Conservation (phyloP, 805 yeast genomes). For the Ogataea corticis region DNA sequence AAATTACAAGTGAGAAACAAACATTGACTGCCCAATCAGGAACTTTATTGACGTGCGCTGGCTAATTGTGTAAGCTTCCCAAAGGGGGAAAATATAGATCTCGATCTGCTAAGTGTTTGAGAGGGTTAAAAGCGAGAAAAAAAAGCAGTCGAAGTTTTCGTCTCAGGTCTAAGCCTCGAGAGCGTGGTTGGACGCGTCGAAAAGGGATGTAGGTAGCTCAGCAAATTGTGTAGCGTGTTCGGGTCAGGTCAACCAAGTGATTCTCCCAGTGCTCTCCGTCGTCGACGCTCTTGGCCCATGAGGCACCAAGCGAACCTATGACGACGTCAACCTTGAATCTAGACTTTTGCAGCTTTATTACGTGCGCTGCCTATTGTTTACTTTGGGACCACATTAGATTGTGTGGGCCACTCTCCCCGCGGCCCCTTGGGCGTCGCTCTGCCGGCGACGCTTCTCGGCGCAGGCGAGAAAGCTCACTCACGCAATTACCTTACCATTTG, state of each 20-base stretch:
- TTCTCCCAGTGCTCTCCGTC: too few species aligned
- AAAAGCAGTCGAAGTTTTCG: background rate
- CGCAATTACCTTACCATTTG: too few species aligned
- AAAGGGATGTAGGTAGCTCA: too few species aligned
- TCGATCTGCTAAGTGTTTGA: background rate
- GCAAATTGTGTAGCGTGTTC: too few species aligned
- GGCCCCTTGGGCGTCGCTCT: background rate
- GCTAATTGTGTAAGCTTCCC: constrained; percentile 1
- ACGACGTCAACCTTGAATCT: background rate
- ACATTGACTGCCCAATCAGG: constrained; percentile 1
- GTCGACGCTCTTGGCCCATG: too few species aligned
- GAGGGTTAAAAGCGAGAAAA: background rate
- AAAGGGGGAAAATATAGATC: constrained; percentile 3
- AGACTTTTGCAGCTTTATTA: constrained; percentile 5
- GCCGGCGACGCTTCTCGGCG: background rate
- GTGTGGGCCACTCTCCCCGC: background rate
- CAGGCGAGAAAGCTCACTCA: too few species aligned
- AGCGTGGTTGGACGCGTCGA: too few species aligned
- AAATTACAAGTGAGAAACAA: background rate
- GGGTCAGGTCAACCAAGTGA: too few species aligned
- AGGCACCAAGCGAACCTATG: too few species aligned
- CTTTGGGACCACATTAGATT: background rate
- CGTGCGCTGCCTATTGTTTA: constrained; percentile 2
- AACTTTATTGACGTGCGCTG: constrained; percentile 2
- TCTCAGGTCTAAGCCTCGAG: too few species aligned